These are phyloP conservation scores for Saussurea involucrata DNA, from an alignment of 129 eudicot genomes.

Conservation along the genomic window DNA sequence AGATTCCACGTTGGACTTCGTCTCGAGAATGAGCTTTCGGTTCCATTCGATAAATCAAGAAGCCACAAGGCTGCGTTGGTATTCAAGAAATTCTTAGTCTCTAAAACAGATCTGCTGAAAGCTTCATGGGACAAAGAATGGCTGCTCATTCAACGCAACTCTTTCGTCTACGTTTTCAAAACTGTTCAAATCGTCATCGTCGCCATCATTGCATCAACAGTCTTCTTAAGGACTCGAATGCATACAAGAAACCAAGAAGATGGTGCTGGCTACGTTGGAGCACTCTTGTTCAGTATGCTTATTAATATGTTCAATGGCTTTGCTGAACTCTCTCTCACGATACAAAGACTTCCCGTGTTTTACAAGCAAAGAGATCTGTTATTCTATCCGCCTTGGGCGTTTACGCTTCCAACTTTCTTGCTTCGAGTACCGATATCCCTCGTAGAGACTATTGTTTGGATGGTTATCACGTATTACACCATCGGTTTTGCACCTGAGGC, in stretches of 20 bases:
- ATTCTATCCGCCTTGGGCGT: slow-evolving; percentile 85
- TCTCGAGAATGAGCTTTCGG: slow-evolving; percentile 74
- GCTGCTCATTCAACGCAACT: slow-evolving; percentile 72
- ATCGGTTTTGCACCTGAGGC: slow-evolving; percentile 91
- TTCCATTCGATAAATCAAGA: slow-evolving; percentile 57
- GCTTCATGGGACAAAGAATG: slow-evolving; percentile 92
- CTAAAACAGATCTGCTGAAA: slow-evolving; percentile 60
- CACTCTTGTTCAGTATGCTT: slow-evolving; percentile 60
- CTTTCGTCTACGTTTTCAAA: slow-evolving; percentile 71
- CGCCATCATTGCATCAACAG: slow-evolving; percentile 72
- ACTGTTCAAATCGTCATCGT: slow-evolving; percentile 79
- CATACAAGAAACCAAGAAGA: slow-evolving; percentile 55
- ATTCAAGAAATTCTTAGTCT: slow-evolving; percentile 58
- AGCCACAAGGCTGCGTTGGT: slow-evolving; percentile 83
- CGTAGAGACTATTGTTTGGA: slow-evolving; percentile 66
- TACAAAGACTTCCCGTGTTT: slow-evolving; percentile 88
- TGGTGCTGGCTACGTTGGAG: slow-evolving; percentile 72
- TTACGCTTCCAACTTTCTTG: slow-evolving; percentile 66
- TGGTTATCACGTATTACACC: slow-evolving; percentile 68
- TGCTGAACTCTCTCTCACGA: slow-evolving; percentile 64
- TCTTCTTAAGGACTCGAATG: slow-evolving; percentile 69
- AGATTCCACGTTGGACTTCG: slow-evolving; percentile 75
- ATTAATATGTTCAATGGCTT: slow-evolving; percentile 82
- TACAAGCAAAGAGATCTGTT: slow-evolving; percentile 85
- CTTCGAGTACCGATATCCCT: slow-evolving; percentile 77